These are phyloP conservation scores for Vitis hybrid DNA, from an alignment of 177 flowering plant genomes.

Conservation along the genomic window DNA sequence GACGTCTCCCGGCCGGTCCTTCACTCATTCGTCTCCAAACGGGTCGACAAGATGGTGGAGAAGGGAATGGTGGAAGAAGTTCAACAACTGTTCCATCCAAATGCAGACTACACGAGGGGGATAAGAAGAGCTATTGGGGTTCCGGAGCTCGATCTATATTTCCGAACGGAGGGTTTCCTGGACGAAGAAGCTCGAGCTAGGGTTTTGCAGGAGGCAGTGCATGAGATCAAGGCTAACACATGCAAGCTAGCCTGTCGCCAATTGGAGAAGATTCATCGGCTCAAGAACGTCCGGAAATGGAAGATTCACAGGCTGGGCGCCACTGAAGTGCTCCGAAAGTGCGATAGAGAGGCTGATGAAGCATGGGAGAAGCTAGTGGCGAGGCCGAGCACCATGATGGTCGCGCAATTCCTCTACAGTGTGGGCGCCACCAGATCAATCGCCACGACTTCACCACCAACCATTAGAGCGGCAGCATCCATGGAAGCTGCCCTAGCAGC, in stretches of 20 bases:
- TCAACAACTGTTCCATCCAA: slow-evolving; percentile 28
- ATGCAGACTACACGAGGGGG: slow-evolving; percentile 38
- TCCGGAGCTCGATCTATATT: slow-evolving; percentile 38
- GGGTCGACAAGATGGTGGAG: slow-evolving; percentile 49
- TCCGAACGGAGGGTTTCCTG: slow-evolving; percentile 17
- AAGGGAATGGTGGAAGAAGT: slow-evolving; percentile 47
- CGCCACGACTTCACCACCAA: not conserved
- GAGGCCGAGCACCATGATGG: slow-evolving; percentile 30
- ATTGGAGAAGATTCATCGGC: slow-evolving; percentile 47
- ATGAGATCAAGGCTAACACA: slow-evolving; percentile 46
- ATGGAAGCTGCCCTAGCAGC: not conserved
- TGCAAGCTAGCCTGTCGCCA: slow-evolving; percentile 47
- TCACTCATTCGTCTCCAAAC: slow-evolving; percentile 31
- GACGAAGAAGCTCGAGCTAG: slow-evolving; percentile 14
- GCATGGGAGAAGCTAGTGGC: slow-evolving; percentile 53
- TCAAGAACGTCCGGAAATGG: slow-evolving; percentile 38
- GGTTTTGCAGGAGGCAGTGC: slow-evolving; percentile 36
- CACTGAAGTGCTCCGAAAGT: slow-evolving; percentile 41
- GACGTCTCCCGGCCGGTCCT: slow-evolving; percentile 53
- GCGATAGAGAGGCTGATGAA: slow-evolving; percentile 32
- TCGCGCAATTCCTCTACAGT: slow-evolving; percentile 30
- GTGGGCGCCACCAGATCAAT: not conserved
- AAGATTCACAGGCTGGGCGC: slow-evolving; percentile 54
- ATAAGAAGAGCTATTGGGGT: slow-evolving; percentile 51
- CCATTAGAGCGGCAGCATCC: not conserved